Percentiles rank a stretch among this genome's conserved stretches.
phyloP scores from a whole-genome alignment of 2,329 filamentous ascomycete species.

The Metarhizium robertsii region DNA sequence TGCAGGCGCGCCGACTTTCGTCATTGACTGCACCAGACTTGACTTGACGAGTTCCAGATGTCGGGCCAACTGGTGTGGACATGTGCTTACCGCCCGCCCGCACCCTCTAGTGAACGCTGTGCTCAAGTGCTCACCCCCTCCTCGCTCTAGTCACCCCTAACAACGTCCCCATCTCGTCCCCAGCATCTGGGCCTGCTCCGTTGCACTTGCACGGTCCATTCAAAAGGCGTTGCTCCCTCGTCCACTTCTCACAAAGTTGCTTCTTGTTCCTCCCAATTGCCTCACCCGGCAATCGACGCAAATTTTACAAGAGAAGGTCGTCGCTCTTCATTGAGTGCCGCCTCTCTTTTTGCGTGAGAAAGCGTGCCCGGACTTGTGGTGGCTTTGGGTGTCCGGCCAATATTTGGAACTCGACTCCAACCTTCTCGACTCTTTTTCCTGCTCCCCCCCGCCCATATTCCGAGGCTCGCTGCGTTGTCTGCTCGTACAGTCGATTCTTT shows the following conservation, averaged over 20 bases:
- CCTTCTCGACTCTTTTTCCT: not conserved
- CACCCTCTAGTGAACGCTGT: not conserved
- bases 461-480: not conserved
- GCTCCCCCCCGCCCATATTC: not conserved
- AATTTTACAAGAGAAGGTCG: conserved; percentile 3
- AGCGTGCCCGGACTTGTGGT: not conserved
- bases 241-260: conserved; percentile 15
- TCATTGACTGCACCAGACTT: no score
- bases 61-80: no score
- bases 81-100: not conserved
- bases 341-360: conserved; percentile 4
- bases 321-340: conserved; percentile 10
- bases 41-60: no score
- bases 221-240: conserved; percentile 31
- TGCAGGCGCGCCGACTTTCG: no score
- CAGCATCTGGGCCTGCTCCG: conserved; percentile 13
- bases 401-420: not conserved
- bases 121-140: not conserved
- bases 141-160: conserved; percentile 17
- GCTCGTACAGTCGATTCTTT: not conserved
- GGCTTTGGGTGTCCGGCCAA: not conserved
- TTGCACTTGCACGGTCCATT: conserved; percentile 22
- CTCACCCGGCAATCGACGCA: conserved; percentile 11
- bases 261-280: conserved; percentile 20
- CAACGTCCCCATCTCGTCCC: conserved; percentile 21